Percentiles rank a stretch among this genome's conserved stretches.
Conservation (phyloP, 495 filamentous ascomycete species). For the Ramalina peruviana region DNA sequence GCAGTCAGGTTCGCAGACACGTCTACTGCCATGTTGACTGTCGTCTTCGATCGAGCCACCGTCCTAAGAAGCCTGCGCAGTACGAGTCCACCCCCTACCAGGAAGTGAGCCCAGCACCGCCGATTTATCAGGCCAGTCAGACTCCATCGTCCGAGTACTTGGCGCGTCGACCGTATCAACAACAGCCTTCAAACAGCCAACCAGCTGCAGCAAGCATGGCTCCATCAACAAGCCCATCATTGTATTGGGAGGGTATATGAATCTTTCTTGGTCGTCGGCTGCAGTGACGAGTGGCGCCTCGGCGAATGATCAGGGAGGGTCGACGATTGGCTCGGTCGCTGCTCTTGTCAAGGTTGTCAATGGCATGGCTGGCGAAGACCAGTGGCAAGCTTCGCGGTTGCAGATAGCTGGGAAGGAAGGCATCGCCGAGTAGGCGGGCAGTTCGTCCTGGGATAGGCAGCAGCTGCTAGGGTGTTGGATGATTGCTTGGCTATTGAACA, state of each 20-base stretch:
- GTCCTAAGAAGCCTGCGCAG: constrained; percentile 69
- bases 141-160: constrained; percentile 81
- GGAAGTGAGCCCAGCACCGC: constrained; percentile 49
- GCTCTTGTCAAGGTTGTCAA: no score
- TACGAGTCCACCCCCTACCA: constrained; percentile 44
- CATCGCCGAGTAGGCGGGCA: constrained; percentile 61
- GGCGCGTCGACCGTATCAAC: constrained; percentile 25
- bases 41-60: constrained; percentile 22
- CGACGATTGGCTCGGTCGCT: no score
- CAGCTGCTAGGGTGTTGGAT: constrained; percentile 59
- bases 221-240: constrained; percentile 83
- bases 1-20: constrained; percentile 95
- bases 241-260: constrained; percentile 23
- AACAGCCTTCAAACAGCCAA: constrained; percentile 45
- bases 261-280: no score
- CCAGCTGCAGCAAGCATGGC: constrained; percentile 84
- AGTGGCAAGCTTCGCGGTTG: constrained; percentile 19
- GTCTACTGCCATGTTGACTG: constrained; percentile 49
- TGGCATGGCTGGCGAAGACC: no score
- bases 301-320: no score
- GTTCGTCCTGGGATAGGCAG: constrained; percentile 41
- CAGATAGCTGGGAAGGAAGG: constrained; percentile 49
- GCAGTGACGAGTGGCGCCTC: no score
- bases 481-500: constrained; percentile 37
- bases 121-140: constrained; percentile 50